Percentiles rank a stretch among this genome's conserved stretches.
Conservation (phyloP, 805 yeast genomes). For the Tetrapisispora nanseiensis region DNA sequence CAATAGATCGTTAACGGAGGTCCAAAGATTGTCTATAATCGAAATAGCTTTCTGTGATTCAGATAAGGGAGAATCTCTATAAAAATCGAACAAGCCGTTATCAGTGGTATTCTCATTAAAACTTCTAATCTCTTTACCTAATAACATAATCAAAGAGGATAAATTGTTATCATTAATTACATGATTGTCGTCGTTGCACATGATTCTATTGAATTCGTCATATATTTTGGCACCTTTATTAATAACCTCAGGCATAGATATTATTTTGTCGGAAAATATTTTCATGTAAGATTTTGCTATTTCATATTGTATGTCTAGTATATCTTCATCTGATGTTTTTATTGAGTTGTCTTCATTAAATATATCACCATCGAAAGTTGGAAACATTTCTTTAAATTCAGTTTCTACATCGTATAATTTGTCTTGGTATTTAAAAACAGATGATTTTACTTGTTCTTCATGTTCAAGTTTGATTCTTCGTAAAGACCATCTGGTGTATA, state of each 20-base stretch:
- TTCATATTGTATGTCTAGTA: conserved; percentile 39
- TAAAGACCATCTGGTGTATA: conserved; percentile 77
- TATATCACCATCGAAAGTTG: conserved; percentile 62
- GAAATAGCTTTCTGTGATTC: conserved; percentile 55
- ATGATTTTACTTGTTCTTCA: conserved; percentile 46
- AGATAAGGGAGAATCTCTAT: conserved; percentile 46
- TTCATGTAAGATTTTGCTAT: conserved; percentile 43
- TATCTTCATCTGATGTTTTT: conserved; percentile 9
- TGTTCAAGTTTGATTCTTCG: conserved; percentile 60
- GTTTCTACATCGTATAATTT: conserved; percentile 59
- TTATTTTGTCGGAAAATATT: conserved; percentile 29
- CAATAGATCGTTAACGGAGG: conserved; percentile 39
- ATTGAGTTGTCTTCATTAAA: conserved; percentile 9
- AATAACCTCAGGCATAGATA: conserved; percentile 22
- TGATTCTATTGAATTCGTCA: conserved; percentile 18
- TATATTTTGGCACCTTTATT: conserved; percentile 34
- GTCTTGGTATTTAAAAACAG: conserved; percentile 57
- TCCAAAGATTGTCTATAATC: conserved; percentile 36
- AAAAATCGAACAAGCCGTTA: conserved; percentile 41
- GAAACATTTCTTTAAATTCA: conserved; percentile 77
- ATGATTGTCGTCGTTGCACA: conserved; percentile 18
- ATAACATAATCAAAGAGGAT: conserved; percentile 29
- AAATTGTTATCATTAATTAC: conserved; percentile 25
- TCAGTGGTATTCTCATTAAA: conserved; percentile 18
- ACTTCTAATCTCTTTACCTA: conserved; percentile 28